Evolutionary conservation across 2,329 filamentous ascomycete genomes (phyloP).

Genomic region (Aspergillus sp.): DNA sequence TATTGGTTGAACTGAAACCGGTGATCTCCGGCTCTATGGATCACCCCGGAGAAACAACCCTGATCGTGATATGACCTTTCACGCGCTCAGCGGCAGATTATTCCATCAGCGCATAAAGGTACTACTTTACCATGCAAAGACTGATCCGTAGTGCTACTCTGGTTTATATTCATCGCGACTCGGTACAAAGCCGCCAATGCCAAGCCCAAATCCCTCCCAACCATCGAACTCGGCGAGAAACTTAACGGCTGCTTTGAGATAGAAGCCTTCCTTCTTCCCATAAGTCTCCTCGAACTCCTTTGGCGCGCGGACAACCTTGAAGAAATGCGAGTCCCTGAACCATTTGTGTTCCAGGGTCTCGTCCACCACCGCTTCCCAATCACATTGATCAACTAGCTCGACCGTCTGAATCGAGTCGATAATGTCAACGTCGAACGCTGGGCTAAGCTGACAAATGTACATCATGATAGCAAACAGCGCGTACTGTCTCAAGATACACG

Average conservation of each 20-base stretch:
- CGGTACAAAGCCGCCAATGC: constrained; percentile 2
- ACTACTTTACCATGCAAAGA: no score
- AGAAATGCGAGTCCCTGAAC: constrained; percentile 1
- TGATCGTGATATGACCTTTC: no score
- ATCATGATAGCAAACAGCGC: constrained; percentile 1
- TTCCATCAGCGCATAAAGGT: no score
- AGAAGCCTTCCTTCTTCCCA: constrained; percentile 32
- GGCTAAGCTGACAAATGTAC: constrained; percentile 3
- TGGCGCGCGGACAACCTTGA: constrained; percentile 4
- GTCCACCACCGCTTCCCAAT: not conserved
- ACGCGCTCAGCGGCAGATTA: no score
- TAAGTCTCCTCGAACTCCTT: constrained; percentile 22
- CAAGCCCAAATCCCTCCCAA: constrained; percentile 2
- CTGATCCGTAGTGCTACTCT: no score
- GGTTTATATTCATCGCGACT: no score
- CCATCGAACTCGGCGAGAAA: constrained; percentile 34
- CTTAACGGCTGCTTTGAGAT: constrained; percentile 39
- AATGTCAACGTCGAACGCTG: not conserved
- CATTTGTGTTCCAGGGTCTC: not conserved
- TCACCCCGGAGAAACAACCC: no score
- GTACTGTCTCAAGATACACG: constrained; percentile 1
- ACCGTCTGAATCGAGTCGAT: no score
- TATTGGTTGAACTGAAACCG: no score
- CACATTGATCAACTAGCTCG: not conserved
- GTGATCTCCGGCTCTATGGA: no score